Evolutionary conservation across 2,329 filamentous ascomycete genomes (phyloP).

Genomic region (Diaporthe amygdali): DNA sequence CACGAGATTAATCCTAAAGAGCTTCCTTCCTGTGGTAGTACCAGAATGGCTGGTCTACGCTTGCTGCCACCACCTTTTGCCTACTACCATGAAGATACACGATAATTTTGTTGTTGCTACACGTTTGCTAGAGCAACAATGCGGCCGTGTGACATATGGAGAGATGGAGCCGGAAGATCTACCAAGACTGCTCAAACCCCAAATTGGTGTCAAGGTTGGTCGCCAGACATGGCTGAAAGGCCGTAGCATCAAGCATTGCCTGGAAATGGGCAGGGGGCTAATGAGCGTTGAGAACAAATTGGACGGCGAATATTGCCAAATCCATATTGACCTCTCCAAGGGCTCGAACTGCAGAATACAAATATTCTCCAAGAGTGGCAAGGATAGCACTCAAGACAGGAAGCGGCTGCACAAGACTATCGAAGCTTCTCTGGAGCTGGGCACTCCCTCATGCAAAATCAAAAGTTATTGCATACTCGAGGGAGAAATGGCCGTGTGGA

Average conservation of each 20-base stretch:
- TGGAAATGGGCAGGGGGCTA: conserved; percentile 64
- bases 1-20: conserved; percentile 79
- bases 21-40: conserved; percentile 70
- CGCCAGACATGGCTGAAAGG: conserved; percentile 69
- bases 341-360: conserved; percentile 63
- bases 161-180: conserved; percentile 28
- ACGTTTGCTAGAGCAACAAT: conserved; percentile 50
- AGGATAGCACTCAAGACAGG: conserved; percentile 81
- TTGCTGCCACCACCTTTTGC: conserved; percentile 72
- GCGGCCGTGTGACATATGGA: conserved; percentile 32
- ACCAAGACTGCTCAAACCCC: conserved; percentile 52
- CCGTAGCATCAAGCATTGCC: conserved; percentile 75
- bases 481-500: conserved; percentile 83
- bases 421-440: conserved; percentile 67
- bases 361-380: conserved; percentile 92
- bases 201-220: conserved; percentile 67
- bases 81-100: conserved; percentile 72
- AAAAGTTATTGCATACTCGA: conserved; percentile 76
- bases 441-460: conserved; percentile 61
- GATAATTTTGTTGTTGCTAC: conserved; percentile 70
- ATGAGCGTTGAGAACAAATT: conserved; percentile 83
- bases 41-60: conserved; percentile 61
- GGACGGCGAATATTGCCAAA: conserved; percentile 89
- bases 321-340: conserved; percentile 75
- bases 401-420: conserved; percentile 54